Conservation (phyloP, 768 basidiomycete genomes). For the Cystofilobasidium ferigula region DNA sequence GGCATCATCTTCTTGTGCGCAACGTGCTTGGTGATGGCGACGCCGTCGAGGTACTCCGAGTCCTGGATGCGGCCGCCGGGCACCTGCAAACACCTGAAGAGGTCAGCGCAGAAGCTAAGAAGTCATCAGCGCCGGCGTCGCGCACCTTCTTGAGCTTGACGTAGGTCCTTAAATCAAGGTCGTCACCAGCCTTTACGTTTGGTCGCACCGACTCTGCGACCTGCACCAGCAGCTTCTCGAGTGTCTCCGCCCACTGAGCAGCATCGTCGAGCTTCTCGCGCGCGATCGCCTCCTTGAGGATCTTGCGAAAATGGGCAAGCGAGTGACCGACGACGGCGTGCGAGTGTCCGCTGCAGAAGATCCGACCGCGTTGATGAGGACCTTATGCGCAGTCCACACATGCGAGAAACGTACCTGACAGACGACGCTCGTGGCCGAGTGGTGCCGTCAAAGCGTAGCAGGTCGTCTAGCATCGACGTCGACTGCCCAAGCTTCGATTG, state of each 20-base stretch:
- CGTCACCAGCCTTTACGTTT: slow-evolving; percentile 56
- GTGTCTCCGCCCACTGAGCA: slow-evolving; percentile 74
- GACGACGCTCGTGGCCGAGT: slow-evolving; percentile 14
- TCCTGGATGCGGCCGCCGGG: slow-evolving; percentile 84
- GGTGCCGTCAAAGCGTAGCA: background rate
- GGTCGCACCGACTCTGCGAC: slow-evolving; percentile 62
- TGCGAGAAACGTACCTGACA: background rate
- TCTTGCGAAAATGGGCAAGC: slow-evolving; percentile 76
- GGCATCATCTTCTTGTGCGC: slow-evolving; percentile 88
- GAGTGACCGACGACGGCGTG: slow-evolving; percentile 51
- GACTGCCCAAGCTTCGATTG: slow-evolving; percentile 3
- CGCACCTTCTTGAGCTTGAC: slow-evolving; percentile 88
- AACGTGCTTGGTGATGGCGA: slow-evolving; percentile 94
- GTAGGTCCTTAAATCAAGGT: slow-evolving; percentile 87
- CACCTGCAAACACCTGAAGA: slow-evolving; percentile 35
- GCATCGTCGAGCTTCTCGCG: slow-evolving; percentile 71
- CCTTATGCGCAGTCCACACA: no score
- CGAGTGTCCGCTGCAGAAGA: slow-evolving; percentile 14
- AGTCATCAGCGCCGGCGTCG: no score
- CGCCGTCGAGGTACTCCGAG: slow-evolving; percentile 87
- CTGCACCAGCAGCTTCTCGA: slow-evolving; percentile 68
- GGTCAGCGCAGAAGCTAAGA: no score
- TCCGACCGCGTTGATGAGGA: no score
- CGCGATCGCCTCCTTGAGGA: slow-evolving; percentile 81
- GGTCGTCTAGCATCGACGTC: background rate